phyloP scores from a whole-genome alignment of 345 rosid genomes.

The Heritiera littoralis region DNA sequence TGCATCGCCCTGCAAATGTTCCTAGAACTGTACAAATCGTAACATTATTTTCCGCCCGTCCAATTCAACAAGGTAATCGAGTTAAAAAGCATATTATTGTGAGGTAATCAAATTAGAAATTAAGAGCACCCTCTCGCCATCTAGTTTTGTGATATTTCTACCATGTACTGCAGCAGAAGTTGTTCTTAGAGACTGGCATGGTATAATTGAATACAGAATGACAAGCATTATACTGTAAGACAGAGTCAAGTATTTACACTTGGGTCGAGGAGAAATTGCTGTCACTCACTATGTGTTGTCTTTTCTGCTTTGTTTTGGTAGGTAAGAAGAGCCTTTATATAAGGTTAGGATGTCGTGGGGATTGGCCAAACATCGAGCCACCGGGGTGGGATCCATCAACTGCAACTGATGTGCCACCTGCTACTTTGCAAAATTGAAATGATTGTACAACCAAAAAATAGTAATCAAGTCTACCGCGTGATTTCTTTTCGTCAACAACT shows the following conservation, averaged over 20 bases:
- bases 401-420: conserved; percentile 28
- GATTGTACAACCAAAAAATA: not conserved
- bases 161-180: not conserved
- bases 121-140: too few species aligned
- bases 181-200: not conserved
- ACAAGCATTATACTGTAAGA: not conserved
- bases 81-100: too few species aligned
- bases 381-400: conserved; percentile 79
- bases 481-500: not conserved
- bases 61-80: too few species aligned
- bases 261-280: not conserved
- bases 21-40: not conserved
- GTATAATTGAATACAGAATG: not conserved
- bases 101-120: too few species aligned
- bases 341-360: conserved; percentile 87
- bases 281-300: not conserved
- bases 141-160: too few species aligned
- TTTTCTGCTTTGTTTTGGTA: conserved; percentile 23
- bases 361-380: conserved; percentile 83
- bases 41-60: not conserved
- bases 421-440: conserved; percentile 3
- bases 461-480: not conserved
- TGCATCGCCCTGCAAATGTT: not conserved
- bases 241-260: not conserved
- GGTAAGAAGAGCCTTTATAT: conserved; percentile 87